These are phyloP conservation scores for Phytomonas sp. DNA, from an alignment of 208 protist genomes.

Conservation along the genomic window DNA sequence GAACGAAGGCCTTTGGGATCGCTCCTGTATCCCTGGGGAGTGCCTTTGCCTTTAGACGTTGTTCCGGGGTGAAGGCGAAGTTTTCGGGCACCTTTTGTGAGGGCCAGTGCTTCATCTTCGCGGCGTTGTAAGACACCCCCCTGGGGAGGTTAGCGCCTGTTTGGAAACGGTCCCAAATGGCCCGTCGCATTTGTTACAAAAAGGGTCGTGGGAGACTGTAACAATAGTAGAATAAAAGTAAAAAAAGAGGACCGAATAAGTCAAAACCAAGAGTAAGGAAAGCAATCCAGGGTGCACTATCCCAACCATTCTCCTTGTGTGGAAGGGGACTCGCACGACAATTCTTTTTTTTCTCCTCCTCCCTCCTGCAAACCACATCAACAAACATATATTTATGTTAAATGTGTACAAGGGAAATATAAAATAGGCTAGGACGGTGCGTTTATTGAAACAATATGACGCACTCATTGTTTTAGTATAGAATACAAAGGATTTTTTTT, in stretches of 20 bases:
- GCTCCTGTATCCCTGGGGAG: conserved; percentile 80
- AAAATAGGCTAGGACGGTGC: conserved; percentile 7
- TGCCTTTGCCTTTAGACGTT: conserved; percentile 63
- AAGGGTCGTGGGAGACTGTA: not conserved
- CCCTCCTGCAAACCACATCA: not conserved
- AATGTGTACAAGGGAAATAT: not conserved
- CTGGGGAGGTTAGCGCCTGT: conserved; percentile 62
- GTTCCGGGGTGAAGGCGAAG: conserved; percentile 70
- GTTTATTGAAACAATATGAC: not conserved
- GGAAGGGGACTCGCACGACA: not conserved
- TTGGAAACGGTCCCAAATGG: conserved; percentile 39
- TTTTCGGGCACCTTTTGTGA: conserved; percentile 62
- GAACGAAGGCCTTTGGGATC: conserved; percentile 80
- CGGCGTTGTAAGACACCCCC: conserved; percentile 54
- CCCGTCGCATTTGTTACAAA: conserved; percentile 22
- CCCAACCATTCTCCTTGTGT: not conserved
- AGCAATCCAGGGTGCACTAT: not conserved
- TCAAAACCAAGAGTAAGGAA: not conserved
- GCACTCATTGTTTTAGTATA: not conserved
- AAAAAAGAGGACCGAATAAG: conserved; percentile 9
- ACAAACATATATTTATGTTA: not conserved
- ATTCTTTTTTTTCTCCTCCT: not conserved
- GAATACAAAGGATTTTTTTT: conserved; percentile 12
- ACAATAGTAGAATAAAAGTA: not conserved
- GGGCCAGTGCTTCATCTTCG: conserved; percentile 79